Evolutionary conservation across 129 eudicot genomes (phyloP), one percentile per base, ranked within the genome.

Genomic region (Tagetes erecta): DNA sequence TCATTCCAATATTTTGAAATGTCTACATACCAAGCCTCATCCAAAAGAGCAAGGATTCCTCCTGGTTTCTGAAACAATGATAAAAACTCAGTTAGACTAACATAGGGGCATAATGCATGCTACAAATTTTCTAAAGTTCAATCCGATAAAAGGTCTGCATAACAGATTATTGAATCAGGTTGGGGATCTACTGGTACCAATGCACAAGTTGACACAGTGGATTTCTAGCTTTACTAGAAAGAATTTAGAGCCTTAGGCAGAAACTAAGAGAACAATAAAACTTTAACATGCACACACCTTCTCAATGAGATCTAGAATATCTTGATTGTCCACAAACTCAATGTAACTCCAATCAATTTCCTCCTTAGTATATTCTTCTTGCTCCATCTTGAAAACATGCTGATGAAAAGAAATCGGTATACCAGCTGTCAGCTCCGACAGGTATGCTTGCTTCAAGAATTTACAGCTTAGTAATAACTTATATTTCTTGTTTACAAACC

Each of bases 351-450:
- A 94, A 68, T 91, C 96, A 64, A 94, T 94, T 80, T 88, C 84
- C 80, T 94, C 98, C 76, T 80, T 90, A 0, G 89, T 91, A 79
- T 94, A 94, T 71, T 94, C 97, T 87, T 94, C 98, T 88, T 94
- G 98, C 84, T 94, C 98, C 98, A 94, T 94, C 78, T 90, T 94
- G 78, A 94, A 94, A 74, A 94, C 98, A 75, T 94, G 98, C 98
- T 94, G 97, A 71, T 6, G 58, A 78, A 84, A 71, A 31, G 27
- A 75, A 37, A 72, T 63, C 79, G 67, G 68, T 63, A 78, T 60
- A 39, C 80, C 67, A 35, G 36, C 44, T 36, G 65, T 72, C 50
- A 82, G 60, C 60, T 78, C 53, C 73, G 76, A 71, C 76, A 42
- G 74, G 3, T 35, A 66, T 78, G 55, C n/a, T 78, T 73, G 73